A percentile compares a stretch with the other conserved stretches of the same genome.
phyloP scores from a whole-genome alignment of 2,329 filamentous ascomycete species.

The Aspergillus persii region DNA sequence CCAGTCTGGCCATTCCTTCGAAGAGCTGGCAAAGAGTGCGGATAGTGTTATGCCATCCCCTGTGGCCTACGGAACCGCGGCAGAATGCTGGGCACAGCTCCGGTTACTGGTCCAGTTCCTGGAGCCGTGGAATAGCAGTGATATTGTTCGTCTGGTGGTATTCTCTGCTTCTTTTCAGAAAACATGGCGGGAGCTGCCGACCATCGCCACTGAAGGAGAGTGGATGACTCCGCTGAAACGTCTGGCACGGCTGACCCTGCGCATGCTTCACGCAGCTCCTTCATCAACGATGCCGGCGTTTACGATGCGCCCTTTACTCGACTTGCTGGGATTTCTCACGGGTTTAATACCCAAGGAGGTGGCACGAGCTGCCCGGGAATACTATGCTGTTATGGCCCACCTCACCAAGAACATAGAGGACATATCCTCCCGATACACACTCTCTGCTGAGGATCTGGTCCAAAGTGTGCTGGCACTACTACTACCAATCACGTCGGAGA shows the following conservation, averaged over 20 bases:
- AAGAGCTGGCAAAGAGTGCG: constrained; percentile 42
- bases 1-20: constrained; percentile 25
- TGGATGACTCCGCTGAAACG: constrained; percentile 42
- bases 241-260: constrained; percentile 37
- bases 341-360: constrained; percentile 41
- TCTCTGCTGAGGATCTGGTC: constrained; percentile 30
- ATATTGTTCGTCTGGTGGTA: constrained; percentile 43
- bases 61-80: constrained; percentile 33
- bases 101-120: constrained; percentile 69
- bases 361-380: constrained; percentile 36
- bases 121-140: constrained; percentile 47
- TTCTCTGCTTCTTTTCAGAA: constrained; percentile 43
- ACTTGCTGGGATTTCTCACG: constrained; percentile 36
- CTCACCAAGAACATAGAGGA: constrained; percentile 30
- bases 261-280: constrained; percentile 31
- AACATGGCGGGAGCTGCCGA: constrained; percentile 37
- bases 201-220: constrained; percentile 38
- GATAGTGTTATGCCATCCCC: constrained; percentile 48
- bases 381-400: constrained; percentile 40
- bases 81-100: constrained; percentile 51
- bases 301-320: constrained; percentile 33
- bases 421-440: constrained; percentile 13
- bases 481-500: constrained; percentile 43
- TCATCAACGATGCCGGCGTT: constrained; percentile 17
- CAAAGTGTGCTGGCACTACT: constrained; percentile 42